Percentiles rank a stretch among this genome's conserved stretches.
Conservation (phyloP, 805 yeast genomes). For the Candida pseudoglaebosa region DNA sequence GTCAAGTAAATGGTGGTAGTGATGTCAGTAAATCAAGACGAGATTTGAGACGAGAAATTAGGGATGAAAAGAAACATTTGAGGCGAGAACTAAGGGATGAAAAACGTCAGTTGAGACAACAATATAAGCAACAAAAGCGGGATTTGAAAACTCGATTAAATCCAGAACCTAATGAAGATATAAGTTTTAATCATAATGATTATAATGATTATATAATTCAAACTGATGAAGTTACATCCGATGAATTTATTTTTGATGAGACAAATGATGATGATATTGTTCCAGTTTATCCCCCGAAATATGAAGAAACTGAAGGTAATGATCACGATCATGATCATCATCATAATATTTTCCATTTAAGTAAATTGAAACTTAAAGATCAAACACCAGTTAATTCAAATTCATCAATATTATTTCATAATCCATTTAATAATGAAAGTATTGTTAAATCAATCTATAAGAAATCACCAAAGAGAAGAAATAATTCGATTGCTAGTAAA, state of each 20-base stretch:
- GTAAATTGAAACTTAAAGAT: constrained; percentile 3
- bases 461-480: constrained; percentile 5
- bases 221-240: not conserved
- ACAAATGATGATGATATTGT: not conserved
- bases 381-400: constrained; percentile 1
- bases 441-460: not conserved
- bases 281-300: not conserved
- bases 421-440: not conserved
- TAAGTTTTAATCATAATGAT: not conserved
- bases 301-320: not conserved
- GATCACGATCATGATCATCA: constrained; percentile 2
- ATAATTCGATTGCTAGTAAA: constrained; percentile 18
- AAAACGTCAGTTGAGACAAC: constrained; percentile 2
- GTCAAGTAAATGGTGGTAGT: not conserved
- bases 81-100: constrained; percentile 5
- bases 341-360: constrained; percentile 5
- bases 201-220: not conserved
- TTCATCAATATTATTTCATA: not conserved
- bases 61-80: constrained; percentile 6
- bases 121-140: constrained; percentile 3
- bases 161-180: constrained; percentile 1
- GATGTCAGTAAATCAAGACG: constrained; percentile 3
- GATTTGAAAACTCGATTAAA: not conserved
- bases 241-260: not conserved
- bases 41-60: constrained; percentile 4